Evolutionary conservation across 2,329 filamentous ascomycete genomes (phyloP), one percentile per base, ranked within the genome.

Genomic region (Colletotrichum coccodes): DNA sequence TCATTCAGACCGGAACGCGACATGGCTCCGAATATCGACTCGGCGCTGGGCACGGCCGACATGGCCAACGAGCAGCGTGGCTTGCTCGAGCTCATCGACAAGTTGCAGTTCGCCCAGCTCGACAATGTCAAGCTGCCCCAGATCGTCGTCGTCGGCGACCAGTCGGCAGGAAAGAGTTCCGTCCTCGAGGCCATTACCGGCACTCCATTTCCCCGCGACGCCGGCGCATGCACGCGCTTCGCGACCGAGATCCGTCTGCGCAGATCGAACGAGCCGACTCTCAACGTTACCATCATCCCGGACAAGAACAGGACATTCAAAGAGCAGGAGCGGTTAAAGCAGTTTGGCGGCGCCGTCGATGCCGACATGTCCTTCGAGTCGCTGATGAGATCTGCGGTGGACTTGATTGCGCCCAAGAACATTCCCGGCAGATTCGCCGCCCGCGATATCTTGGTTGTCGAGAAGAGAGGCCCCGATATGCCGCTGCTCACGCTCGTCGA

Each of bases 121-220:
- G 80, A 87, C 73, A 84, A 85, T 75, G 79, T 86, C 72, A 83
- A 84, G 53, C 80, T 90, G 0, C 88, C 87, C 1, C 88, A 91
- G 73, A 87, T 91, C 40, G 88, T 91, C 53, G 88, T 91, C 28
- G 89, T 89, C 38, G 89, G 89, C 34, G 88, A 91, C 74, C 88
- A 91, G 76, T 90, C 87, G 2, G 86, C 87, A 6, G 89, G 89
- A 23, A 91, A 91, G 76, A 89, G 86, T 72, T 90, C 88, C 5
- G 87, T 90, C 1, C 83, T 91, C 2, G 88, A 90, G 73, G 88
- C 88, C n/a, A 81, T 91, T 42, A 90, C 88, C 0, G 87, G 87
- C 28, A 88, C 89, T 11, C 84, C 85, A 0, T 91, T 91, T 52
- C 89, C 89, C 0, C 81, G 86, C 63, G 87, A 88, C 69, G 87